A percentile compares a stretch with the other conserved stretches of the same genome.
Conservation (phyloP, 768 basidiomycete species). For the Galerina sulciceps region DNA sequence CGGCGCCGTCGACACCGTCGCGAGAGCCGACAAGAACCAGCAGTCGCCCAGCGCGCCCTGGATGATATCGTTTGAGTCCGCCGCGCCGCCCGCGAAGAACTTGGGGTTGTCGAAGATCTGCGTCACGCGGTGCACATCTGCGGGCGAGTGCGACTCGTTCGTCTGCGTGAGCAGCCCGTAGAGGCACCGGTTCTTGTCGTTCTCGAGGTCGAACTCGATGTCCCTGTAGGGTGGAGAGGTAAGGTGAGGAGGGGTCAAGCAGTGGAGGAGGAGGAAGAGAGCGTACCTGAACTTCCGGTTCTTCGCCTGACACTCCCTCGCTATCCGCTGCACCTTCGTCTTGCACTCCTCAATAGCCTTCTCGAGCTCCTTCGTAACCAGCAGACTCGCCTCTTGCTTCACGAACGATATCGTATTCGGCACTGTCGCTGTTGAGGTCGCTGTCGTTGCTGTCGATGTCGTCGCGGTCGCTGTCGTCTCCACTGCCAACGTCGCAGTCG, state of each 20-base stretch:
- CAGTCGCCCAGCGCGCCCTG: slow-evolving; percentile 60
- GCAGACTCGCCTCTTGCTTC: slow-evolving; percentile 43
- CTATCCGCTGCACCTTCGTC: slow-evolving; percentile 46
- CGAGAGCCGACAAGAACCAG: slow-evolving; percentile 58
- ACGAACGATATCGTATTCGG: slow-evolving; percentile 25
- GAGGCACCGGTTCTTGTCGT: slow-evolving; percentile 49
- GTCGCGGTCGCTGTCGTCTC: no score
- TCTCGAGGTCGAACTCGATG: slow-evolving; percentile 61
- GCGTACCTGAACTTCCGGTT: slow-evolving; percentile 54
- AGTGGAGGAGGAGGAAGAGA: not conserved
- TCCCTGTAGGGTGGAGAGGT: slow-evolving; percentile 39
- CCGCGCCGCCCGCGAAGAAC: slow-evolving; percentile 27
- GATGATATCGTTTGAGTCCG: slow-evolving; percentile 50
- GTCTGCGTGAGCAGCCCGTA: slow-evolving; percentile 19
- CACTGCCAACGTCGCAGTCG: no score
- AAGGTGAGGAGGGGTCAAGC: not conserved
- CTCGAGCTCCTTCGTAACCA: slow-evolving; percentile 53
- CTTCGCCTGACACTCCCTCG: slow-evolving; percentile 46
- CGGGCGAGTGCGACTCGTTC: slow-evolving; percentile 23
- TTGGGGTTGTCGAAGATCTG: slow-evolving; percentile 59
- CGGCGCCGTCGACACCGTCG: slow-evolving; percentile 50
- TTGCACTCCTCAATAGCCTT: slow-evolving; percentile 53
- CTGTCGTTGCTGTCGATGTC: not conserved
- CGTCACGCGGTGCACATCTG: slow-evolving; percentile 39
- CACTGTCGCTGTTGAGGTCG: slow-evolving; percentile 1